These are phyloP conservation scores for Triticum aestivum DNA, from an alignment of 176 grass and related monocot species.

Conservation along the genomic window DNA sequence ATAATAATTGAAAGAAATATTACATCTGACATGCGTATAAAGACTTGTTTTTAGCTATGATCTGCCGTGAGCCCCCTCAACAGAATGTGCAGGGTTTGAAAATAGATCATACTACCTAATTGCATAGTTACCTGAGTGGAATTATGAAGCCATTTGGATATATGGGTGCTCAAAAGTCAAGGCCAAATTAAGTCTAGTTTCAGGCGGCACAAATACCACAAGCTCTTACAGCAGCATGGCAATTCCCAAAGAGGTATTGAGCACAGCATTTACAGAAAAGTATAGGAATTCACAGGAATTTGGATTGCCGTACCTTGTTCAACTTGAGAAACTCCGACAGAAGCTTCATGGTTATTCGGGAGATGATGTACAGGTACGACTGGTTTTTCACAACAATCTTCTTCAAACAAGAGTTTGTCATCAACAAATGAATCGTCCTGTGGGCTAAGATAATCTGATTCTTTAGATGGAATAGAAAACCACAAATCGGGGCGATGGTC, in stretches of 20 bases:
- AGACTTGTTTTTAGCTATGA: background rate
- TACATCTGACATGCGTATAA: too few relatives aligned
- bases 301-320: constrained; percentile 21
- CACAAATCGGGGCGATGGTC: constrained; percentile 32
- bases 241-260: background rate
- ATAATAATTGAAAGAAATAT: too few relatives aligned
- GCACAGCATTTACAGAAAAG: constrained; percentile 8
- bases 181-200: background rate
- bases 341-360: constrained; percentile 35
- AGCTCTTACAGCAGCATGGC: constrained; percentile 3
- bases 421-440: constrained; percentile 28
- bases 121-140: background rate
- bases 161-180: constrained; percentile 6
- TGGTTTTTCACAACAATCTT: constrained; percentile 34
- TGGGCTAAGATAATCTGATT: constrained; percentile 21
- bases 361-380: background rate
- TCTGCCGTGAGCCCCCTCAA: background rate
- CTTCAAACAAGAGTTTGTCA: constrained; percentile 41
- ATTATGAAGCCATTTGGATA: background rate
- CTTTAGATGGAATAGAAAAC: constrained; percentile 44
- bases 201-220: background rate
- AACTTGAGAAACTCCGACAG: constrained; percentile 23
- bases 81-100: background rate
- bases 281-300: background rate
- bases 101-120: background rate